phyloP scores from a whole-genome alignment of 768 basidiomycete genomes.

The Lactarius sanguifluus region DNA sequence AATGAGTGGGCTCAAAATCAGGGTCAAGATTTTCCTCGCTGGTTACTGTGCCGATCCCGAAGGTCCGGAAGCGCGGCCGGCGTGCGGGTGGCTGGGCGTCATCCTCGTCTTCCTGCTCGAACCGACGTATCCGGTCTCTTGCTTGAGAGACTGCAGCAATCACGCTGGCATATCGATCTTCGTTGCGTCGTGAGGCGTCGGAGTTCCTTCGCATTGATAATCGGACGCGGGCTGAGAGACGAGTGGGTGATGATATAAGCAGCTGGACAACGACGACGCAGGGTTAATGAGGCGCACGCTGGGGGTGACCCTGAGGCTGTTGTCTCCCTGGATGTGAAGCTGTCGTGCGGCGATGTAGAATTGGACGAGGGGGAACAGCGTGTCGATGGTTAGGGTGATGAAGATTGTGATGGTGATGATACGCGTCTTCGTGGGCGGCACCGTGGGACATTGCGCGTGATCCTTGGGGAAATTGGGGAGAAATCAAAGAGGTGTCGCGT shows the following conservation, averaged over 20 bases:
- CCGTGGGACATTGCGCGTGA: constrained; percentile 25
- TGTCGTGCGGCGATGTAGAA: constrained; percentile 20
- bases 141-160: constrained; percentile 19
- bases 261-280: background rate
- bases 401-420: constrained; percentile 6
- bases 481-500: background rate
- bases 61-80: constrained; percentile 11
- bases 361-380: constrained; percentile 22
- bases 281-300: constrained; percentile 11
- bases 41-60: constrained; percentile 22
- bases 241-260: background rate
- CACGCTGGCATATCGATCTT: constrained; percentile 19
- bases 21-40: constrained; percentile 18
- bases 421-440: constrained; percentile 7
- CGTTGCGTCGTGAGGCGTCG: constrained; percentile 13
- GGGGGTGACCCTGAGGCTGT: constrained; percentile 10
- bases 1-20: constrained; percentile 7
- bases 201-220: constrained; percentile 20
- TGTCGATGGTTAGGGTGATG: constrained; percentile 27
- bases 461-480: constrained; percentile 2
- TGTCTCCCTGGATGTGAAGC: constrained; percentile 11
- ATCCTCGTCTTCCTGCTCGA: background rate
- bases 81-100: background rate
- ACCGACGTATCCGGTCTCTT: constrained; percentile 11
- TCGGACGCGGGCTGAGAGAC: constrained; percentile 18